Evolutionary conservation across 1,284 basidiomycete genomes (phyloP).

Genomic region (Ceratobasidium sp.): DNA sequence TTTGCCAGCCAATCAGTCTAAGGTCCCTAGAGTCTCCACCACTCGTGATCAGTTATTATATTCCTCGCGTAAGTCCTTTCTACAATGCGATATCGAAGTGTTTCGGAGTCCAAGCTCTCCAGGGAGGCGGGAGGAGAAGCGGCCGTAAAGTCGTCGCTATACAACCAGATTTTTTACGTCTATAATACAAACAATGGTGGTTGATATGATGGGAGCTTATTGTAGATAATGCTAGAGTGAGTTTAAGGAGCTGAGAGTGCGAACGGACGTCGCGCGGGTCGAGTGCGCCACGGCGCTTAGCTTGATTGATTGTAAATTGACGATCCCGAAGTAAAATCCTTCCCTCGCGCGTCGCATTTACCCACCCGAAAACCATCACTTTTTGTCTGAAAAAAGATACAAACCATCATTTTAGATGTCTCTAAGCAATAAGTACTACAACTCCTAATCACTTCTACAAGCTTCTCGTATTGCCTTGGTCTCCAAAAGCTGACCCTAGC

Average conservation of each 20-base stretch:
- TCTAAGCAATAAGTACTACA: too few species aligned
- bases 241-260: not conserved
- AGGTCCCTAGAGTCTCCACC: too few species aligned
- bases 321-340: not conserved
- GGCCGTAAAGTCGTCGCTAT: not conserved
- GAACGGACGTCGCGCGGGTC: not conserved
- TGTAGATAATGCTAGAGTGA: not conserved
- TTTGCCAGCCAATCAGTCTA: not conserved
- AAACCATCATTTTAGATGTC: not conserved
- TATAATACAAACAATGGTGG: too few species aligned
- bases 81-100: not conserved
- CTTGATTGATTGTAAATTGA: conserved; percentile 19
- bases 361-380: not conserved
- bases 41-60: not conserved
- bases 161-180: too few species aligned
- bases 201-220: not conserved
- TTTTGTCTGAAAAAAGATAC: not conserved
- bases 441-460: too few species aligned
- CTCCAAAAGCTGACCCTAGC: too few species aligned
- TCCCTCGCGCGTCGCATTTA: conserved; percentile 3
- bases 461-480: too few species aligned
- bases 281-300: conserved; percentile 19
- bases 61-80: not conserved
- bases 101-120: not conserved
- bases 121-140: not conserved